Conservation (phyloP, 1,284 basidiomycete genomes). For the Pterula multifida region DNA sequence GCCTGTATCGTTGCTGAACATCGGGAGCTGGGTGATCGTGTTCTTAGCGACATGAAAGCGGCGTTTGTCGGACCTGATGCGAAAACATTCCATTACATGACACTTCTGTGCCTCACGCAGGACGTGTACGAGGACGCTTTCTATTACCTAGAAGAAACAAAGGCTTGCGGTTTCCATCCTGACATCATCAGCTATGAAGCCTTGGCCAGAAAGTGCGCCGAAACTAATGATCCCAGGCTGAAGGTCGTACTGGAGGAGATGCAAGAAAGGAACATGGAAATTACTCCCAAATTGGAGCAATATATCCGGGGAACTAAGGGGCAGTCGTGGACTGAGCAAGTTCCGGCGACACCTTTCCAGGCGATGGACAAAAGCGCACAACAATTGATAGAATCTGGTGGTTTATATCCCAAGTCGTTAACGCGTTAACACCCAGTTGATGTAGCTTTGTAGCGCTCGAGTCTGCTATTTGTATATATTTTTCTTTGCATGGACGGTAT, state of each 20-base stretch:
- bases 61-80: slow-evolving; percentile 39
- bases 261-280: slow-evolving; percentile 19
- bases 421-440: too few species aligned
- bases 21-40: slow-evolving; percentile 46
- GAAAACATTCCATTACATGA: slow-evolving; percentile 54
- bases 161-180: slow-evolving; percentile 46
- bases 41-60: slow-evolving; percentile 51
- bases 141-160: slow-evolving; percentile 82
- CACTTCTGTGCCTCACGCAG: slow-evolving; percentile 60
- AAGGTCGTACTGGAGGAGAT: slow-evolving; percentile 63
- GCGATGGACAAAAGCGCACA: neutral
- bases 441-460: too few species aligned
- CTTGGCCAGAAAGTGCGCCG: slow-evolving; percentile 49
- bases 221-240: slow-evolving; percentile 48
- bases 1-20: slow-evolving; percentile 48
- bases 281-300: slow-evolving; percentile 10
- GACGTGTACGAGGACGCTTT: slow-evolving; percentile 76
- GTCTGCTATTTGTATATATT: too few species aligned
- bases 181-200: slow-evolving; percentile 43
- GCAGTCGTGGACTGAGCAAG: neutral
- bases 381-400: neutral
- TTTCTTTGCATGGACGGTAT: too few species aligned
- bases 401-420: neutral
- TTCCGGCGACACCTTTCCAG: neutral
- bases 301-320: neutral